Conservation (phyloP, 495 filamentous ascomycete genomes). For the Xylaria curta region DNA sequence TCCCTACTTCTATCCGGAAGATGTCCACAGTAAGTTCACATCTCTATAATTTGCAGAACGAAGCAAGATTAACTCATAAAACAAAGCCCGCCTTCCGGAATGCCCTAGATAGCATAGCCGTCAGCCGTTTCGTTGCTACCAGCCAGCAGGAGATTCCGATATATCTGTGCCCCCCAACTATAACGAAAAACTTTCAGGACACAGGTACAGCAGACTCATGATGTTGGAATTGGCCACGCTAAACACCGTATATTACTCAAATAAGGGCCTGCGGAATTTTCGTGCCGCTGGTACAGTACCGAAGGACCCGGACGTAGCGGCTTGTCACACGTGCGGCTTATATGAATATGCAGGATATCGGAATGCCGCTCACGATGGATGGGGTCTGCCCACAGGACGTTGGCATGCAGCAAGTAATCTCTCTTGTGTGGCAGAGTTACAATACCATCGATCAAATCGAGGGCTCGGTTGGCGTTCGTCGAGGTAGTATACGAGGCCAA, state of each 20-base stretch:
- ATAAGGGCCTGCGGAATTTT: background rate
- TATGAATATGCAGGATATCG: constrained; percentile 2
- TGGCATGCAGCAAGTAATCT: constrained; percentile 2
- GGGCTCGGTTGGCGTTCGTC: no score
- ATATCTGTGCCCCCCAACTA: background rate
- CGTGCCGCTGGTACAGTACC: constrained; percentile 4
- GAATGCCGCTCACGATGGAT: constrained; percentile 9
- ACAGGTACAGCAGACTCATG: constrained; percentile 8
- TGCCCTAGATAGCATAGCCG: background rate
- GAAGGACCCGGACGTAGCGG: constrained; percentile 6
- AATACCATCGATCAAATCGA: no score
- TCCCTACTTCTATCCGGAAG: no score
- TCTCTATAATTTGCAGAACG: background rate
- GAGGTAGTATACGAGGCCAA: no score
- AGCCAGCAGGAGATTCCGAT: background rate
- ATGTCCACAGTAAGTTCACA: constrained; percentile 13
- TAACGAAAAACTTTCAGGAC: background rate
- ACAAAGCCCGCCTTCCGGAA: background rate
- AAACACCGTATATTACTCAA: constrained; percentile 11
- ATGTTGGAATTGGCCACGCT: background rate
- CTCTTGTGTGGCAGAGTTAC: no score
- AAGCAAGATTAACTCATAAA: background rate
- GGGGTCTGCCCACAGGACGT: constrained; percentile 13
- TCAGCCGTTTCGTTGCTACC: constrained; percentile 9
- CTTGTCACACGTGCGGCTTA: constrained; percentile 1